Evolutionary conservation across 2,329 filamentous ascomycete genomes (phyloP), one percentile per base, ranked within the genome.

Genomic region (Diaporthe caulivora): DNA sequence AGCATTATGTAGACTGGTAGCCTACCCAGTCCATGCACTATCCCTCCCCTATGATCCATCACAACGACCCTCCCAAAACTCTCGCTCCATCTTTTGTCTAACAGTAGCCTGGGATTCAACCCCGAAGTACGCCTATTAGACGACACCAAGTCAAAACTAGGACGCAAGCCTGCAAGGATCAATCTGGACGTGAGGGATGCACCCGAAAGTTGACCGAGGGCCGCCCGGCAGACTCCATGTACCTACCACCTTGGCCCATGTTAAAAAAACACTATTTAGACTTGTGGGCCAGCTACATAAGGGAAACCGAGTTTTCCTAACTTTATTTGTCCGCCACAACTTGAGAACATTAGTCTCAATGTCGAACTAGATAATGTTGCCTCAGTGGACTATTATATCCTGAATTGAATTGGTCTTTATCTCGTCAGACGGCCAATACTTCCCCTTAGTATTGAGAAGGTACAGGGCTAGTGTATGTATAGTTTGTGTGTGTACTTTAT

Each of bases 121-220:
- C 62, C 62, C 44, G 44, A 51, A 31, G 29, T 29, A 65, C 44
- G n/a, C 62, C 62, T 65, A 51, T 65, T n/a, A 51, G 62, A 51
- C 11, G 44, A 65, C 31, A 51, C 62, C 44, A 65, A 65, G 29
- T 2, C 44, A 53, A 40, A 40, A 26, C 62, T 67, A 67, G 47
- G 62, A 53, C 31, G 6, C 31, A 40, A 24, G n/a, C 13, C 44
- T 67, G 31, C 62, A 67, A 67, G 62, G 62, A 53, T 67, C 47
- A 53, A 40, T 67, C 62, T 49, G 31, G 31, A 40, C n/a, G 7
- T 53, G 31, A 40, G 40, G 62, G n/a, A 67, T 67, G 62, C 62
- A 53, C 62, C 62, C 62, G 62, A 51, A 67, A 67, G 47, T 67
- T 67, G 62, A 67, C 62, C 62, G 62, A 67, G 62, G 47, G 47